Percentiles rank a stretch among this genome's conserved stretches.
Evolutionary conservation across 2,329 filamentous ascomycete species (phyloP).

Genomic region (Penicillium sp.): DNA sequence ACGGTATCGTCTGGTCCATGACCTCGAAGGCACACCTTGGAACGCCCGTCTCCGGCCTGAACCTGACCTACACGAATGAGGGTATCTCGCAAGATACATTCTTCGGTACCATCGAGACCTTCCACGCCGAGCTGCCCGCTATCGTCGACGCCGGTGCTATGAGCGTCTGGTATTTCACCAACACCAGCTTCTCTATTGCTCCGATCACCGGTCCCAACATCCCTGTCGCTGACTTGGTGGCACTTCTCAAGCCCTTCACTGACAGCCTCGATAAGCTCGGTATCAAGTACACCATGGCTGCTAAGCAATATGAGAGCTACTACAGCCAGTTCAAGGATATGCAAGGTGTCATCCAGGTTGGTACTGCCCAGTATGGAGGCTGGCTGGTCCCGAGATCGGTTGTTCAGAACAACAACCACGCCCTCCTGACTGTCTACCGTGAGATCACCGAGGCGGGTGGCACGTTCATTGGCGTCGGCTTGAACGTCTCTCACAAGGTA

Average conservation of each 20-base stretch:
- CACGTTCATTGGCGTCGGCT: constrained; percentile 37
- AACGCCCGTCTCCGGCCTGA: constrained; percentile 44
- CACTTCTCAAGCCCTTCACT: constrained; percentile 49
- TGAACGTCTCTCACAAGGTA: constrained; percentile 39
- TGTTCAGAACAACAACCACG: constrained; percentile 31
- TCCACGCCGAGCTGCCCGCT: constrained; percentile 48
- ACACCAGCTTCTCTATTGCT: constrained; percentile 48
- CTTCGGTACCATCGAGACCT: constrained; percentile 50
- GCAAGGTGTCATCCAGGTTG: constrained; percentile 32
- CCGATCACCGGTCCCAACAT: constrained; percentile 51
- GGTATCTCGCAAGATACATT: constrained; percentile 45
- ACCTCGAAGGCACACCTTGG: constrained; percentile 54
- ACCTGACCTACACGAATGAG: constrained; percentile 41
- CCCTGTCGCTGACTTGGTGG: constrained; percentile 42
- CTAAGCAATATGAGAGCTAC: constrained; percentile 33
- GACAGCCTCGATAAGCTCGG: constrained; percentile 37
- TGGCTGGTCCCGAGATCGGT: constrained; percentile 38
- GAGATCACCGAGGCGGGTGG: constrained; percentile 35
- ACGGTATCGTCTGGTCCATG: constrained; percentile 56
- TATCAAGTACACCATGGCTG: constrained; percentile 33
- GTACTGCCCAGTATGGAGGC: constrained; percentile 40
- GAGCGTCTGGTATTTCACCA: constrained; percentile 52
- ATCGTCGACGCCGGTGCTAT: constrained; percentile 53
- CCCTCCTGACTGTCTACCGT: constrained; percentile 33
- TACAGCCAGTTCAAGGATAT: constrained; percentile 33